These are phyloP conservation scores for Physcomitrium patens DNA, from an alignment of 225 moss, liverwort and hornwort genomes.

Conservation along the genomic window DNA sequence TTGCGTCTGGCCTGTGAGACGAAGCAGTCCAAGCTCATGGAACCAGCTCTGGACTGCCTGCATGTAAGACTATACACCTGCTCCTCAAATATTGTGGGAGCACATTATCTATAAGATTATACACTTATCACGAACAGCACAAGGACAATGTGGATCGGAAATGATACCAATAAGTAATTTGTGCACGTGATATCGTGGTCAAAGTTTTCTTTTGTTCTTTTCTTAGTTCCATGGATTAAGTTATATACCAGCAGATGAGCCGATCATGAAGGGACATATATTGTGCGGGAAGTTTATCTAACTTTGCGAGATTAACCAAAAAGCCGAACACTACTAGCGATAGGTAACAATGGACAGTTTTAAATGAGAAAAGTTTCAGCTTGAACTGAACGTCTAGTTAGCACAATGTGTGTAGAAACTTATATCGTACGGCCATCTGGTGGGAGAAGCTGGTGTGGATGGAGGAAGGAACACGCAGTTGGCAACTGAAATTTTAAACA, in stretches of 20 bases:
- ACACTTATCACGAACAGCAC: no score
- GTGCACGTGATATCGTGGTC: no score
- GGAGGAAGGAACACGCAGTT: constrained; percentile 76
- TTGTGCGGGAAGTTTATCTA: no score
- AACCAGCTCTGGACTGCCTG: constrained; percentile 81
- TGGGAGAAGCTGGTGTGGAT: constrained; percentile 85
- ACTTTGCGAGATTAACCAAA: no score
- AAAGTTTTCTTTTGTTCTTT: no score
- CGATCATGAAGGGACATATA: no score
- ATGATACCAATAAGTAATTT: no score
- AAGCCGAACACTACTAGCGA: no score
- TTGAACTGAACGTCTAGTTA: constrained; percentile 11
- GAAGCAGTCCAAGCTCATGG: constrained; percentile 81
- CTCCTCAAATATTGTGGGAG: not conserved
- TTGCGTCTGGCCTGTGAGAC: constrained; percentile 86
- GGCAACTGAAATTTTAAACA: constrained; percentile 74
- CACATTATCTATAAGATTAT: not conserved
- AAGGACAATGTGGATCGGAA: no score
- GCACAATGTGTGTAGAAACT: constrained; percentile 62
- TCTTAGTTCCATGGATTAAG: no score
- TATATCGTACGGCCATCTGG: constrained; percentile 83
- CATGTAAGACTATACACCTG: constrained; percentile 53
- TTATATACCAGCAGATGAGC: no score
- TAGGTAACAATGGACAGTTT: not conserved
- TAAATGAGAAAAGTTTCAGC: not conserved